These are phyloP conservation scores for Urtica urens DNA, from an alignment of 306 rosid genomes.

Conservation along the genomic window DNA sequence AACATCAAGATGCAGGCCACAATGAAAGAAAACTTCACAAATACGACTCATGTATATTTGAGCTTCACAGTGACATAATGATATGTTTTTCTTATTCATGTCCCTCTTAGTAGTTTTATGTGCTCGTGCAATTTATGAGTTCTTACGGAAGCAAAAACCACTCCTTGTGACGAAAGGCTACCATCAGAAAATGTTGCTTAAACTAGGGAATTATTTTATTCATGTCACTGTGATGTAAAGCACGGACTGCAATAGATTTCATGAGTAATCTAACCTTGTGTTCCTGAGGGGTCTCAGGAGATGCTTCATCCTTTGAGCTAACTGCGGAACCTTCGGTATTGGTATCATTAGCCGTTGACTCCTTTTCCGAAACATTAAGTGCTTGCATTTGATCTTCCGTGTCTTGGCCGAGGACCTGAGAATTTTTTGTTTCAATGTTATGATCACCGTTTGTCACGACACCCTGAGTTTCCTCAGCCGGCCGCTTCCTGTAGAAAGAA, in stretches of 20 bases:
- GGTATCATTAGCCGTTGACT: conserved; percentile 22
- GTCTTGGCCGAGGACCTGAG: conserved; percentile 30
- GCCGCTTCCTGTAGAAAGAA: conserved; percentile 58
- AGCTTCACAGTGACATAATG: too few relatives aligned
- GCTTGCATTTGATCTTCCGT: conserved; percentile 21
- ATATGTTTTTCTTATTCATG: too few relatives aligned
- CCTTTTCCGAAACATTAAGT: conserved; percentile 24
- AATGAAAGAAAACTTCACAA: not conserved
- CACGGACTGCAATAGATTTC: not conserved
- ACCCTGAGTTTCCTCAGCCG: conserved; percentile 35
- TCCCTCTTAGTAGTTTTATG: too few relatives aligned
- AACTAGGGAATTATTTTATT: too few relatives aligned
- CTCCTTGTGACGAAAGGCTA: too few relatives aligned
- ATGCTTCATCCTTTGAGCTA: conserved; percentile 27
- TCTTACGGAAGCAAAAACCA: too few relatives aligned
- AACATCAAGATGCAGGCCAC: not conserved
- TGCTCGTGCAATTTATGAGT: too few relatives aligned
- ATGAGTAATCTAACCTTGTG: conserved; percentile 32
- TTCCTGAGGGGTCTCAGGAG: conserved; percentile 30
- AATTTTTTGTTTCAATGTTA: conserved; percentile 33
- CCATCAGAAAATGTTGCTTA: too few relatives aligned
- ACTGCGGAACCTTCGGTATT: conserved; percentile 28
- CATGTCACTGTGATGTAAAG: not conserved
- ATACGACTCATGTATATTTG: too few relatives aligned
- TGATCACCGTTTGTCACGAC: conserved; percentile 39